Evolutionary conservation across 257 asterid genomes (phyloP), one percentile per base, ranked within the genome.

Genomic region (Jacaranda mimosifolia): DNA sequence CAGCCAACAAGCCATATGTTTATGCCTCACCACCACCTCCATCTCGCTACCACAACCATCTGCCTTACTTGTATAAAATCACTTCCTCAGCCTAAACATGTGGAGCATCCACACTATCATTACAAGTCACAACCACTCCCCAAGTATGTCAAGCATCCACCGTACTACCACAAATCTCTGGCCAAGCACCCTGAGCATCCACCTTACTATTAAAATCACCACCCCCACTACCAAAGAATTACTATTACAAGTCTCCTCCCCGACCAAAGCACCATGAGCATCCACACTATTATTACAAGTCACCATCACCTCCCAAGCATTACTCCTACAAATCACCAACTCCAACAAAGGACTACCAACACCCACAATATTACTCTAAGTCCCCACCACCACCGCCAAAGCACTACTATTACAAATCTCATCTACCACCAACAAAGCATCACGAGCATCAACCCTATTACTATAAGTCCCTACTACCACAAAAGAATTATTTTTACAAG

Each of bases 11-110:
- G 53, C 74, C 74, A 3, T 68, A 68, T 21, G 9, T 45, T 21
- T 68, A 48, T 11, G 45, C 72, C 8, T 9, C 72, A 5, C 72
- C 72, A 18, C 57, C 72, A 67, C 53, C 72, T n/a, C 57, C 53
- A 38, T 3, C 35, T 15, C 70, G 7, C 51, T 21, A 18, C 52
- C 55, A 43, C 72, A 49, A 26, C 62, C 62, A 18, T 32, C 3
- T 53, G 59, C 59, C 59, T 5, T 67, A 43, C 36, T 45, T 2
- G 1, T 66, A 67, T 40, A 68, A 68, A 18, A 11, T 46, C 72
- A 9, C 72, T 57, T 3, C 58, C 72, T 9, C 32, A 45, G 3
- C 62, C 74, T 26, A 9, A 10, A 26, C 42, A 49, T 26, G 38
- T 58, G 15, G 15, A 19, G 6, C 39, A 58, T 58, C 39, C 39